Conservation (phyloP, 2,329 filamentous ascomycete genomes). For the Hirsutella minnesotensis region DNA sequence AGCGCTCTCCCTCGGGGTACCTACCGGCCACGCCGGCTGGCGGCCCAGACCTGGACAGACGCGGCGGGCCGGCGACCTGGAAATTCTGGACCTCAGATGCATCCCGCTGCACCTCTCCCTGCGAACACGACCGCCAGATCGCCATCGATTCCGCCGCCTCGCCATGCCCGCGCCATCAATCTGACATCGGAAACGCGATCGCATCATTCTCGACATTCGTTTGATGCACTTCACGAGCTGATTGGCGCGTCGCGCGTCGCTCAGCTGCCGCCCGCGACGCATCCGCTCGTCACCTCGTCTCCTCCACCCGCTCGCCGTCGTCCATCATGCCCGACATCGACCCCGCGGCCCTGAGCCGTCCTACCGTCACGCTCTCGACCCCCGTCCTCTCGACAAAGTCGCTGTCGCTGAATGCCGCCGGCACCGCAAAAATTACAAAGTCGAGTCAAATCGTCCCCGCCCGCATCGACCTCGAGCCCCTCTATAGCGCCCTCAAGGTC, state of each 20-base stretch:
- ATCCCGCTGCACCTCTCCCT: conserved; percentile 16
- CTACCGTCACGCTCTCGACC: conserved; percentile 44
- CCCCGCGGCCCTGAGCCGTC: conserved; percentile 55
- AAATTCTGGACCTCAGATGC: conserved; percentile 10
- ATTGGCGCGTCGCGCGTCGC: conserved; percentile 32
- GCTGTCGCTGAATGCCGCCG: conserved; percentile 39
- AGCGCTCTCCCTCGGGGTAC: too few species aligned
- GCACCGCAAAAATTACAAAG: conserved; percentile 40
- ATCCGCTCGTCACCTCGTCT: conserved; percentile 14
- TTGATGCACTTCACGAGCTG: conserved; percentile 32
- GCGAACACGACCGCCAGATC: conserved; percentile 11
- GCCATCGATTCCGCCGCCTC: conserved; percentile 28
- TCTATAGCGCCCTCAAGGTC: conserved; percentile 50
- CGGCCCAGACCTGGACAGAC: neutral
- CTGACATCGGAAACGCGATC: conserved; percentile 27
- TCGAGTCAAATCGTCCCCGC: conserved; percentile 51
- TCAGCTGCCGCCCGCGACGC: conserved; percentile 34
- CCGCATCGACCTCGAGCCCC: conserved; percentile 55
- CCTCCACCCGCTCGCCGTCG: conserved; percentile 1
- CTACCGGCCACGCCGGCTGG: neutral
- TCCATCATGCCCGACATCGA: conserved; percentile 55
- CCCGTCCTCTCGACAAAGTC: conserved; percentile 47
- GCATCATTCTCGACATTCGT: conserved; percentile 23
- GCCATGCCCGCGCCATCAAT: conserved; percentile 33
- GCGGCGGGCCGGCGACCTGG: neutral